Percentiles rank a stretch among this genome's conserved stretches.
Evolutionary conservation across 2,329 filamentous ascomycete species (phyloP).

Genomic region (Sordariomycetes sp.): DNA sequence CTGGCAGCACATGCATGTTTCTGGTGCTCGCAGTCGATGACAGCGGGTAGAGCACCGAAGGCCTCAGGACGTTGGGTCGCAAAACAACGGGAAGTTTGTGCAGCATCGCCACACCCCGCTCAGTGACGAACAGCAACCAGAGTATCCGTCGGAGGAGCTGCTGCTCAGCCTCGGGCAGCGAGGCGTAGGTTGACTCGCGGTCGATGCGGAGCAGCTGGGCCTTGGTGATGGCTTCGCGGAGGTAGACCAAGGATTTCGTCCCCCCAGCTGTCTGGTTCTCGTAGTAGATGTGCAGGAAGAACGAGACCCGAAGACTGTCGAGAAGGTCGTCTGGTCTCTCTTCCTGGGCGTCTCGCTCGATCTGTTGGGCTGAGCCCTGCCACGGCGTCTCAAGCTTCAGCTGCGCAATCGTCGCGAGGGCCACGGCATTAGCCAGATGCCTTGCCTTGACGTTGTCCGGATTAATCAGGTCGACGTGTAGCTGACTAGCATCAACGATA

Average conservation of each 20-base stretch:
- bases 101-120: slow-evolving; percentile 37
- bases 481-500: slow-evolving; percentile 32
- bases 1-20: slow-evolving; percentile 33
- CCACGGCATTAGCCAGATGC: slow-evolving; percentile 34
- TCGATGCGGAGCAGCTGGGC: slow-evolving; percentile 40
- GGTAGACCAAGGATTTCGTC: slow-evolving; percentile 33
- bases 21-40: slow-evolving; percentile 22
- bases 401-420: slow-evolving; percentile 38
- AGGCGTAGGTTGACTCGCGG: slow-evolving; percentile 28
- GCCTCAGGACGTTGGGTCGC: slow-evolving; percentile 29
- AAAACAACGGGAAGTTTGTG: slow-evolving; percentile 38
- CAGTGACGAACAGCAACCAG: slow-evolving; percentile 40
- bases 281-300: slow-evolving; percentile 42
- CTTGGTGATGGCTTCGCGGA: slow-evolving; percentile 41
- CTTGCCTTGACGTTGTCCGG: slow-evolving; percentile 22
- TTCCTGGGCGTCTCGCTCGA: slow-evolving; percentile 16
- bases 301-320: slow-evolving; percentile 33
- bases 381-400: slow-evolving; percentile 28
- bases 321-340: slow-evolving; percentile 22
- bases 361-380: slow-evolving; percentile 14
- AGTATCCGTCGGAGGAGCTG: slow-evolving; percentile 34
- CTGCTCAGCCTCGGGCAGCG: slow-evolving; percentile 25
- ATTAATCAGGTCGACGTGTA: slow-evolving; percentile 27
- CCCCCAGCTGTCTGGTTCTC: slow-evolving; percentile 38
- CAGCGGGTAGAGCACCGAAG: slow-evolving; percentile 25